Conservation (phyloP, 2,329 filamentous ascomycete genomes). For the Cladosporium sp. region DNA sequence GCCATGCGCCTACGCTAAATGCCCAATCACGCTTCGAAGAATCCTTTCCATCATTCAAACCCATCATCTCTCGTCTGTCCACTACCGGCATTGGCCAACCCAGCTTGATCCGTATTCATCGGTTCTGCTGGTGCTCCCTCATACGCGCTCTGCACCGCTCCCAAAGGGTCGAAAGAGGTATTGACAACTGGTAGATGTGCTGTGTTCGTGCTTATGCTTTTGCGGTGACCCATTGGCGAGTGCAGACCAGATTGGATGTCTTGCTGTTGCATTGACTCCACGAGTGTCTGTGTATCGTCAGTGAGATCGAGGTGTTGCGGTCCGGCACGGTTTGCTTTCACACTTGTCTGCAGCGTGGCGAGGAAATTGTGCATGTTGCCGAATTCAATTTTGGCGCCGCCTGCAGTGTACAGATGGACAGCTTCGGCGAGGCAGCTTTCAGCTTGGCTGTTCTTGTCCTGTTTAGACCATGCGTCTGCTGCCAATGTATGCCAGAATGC, state of each 20-base stretch:
- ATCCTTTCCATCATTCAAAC: constrained; percentile 32
- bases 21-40: constrained; percentile 1
- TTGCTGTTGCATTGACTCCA: constrained; percentile 37
- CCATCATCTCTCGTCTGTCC: constrained; percentile 35
- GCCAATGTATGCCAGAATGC: constrained; percentile 86
- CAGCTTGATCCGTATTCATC: constrained; percentile 28
- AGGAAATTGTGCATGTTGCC: constrained; percentile 64
- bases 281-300: constrained; percentile 38
- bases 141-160: constrained; percentile 34
- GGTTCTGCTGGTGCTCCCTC: constrained; percentile 23
- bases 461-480: constrained; percentile 78
- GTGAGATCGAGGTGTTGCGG: constrained; percentile 42
- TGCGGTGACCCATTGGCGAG: constrained; percentile 41
- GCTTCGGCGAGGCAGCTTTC: constrained; percentile 76
- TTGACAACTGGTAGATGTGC: constrained; percentile 26
- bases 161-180: constrained; percentile 37
- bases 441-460: constrained; percentile 76
- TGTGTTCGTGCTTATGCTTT: constrained; percentile 44
- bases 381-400: constrained; percentile 42
- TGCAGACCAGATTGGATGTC: constrained; percentile 36
- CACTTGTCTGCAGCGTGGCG: constrained; percentile 66
- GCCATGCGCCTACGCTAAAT: constrained; percentile 22
- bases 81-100: constrained; percentile 24
- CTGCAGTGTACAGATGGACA: constrained; percentile 52
- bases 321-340: constrained; percentile 46